A percentile compares a stretch with the other conserved stretches of the same genome.
Conservation (phyloP, 805 yeast species). For the Metschnikowia kunwiensis region DNA sequence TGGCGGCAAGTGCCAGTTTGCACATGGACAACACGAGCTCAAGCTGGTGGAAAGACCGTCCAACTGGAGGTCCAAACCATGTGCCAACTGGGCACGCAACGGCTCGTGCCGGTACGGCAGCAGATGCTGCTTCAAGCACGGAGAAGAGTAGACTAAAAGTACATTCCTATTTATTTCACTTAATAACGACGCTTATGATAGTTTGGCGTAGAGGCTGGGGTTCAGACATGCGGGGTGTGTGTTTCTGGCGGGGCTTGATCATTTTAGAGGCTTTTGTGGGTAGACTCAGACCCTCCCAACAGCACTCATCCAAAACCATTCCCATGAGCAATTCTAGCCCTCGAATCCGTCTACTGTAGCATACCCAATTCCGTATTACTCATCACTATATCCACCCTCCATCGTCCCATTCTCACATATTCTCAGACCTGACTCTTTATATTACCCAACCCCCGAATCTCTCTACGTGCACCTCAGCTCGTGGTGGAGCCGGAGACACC, state of each 20-base stretch:
- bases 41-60: constrained; percentile 69
- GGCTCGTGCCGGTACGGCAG: constrained; percentile 87
- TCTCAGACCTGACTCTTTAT: no score
- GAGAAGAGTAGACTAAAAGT: constrained; percentile 22
- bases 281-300: no score
- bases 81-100: constrained; percentile 79
- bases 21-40: constrained; percentile 80
- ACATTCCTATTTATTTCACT: constrained; percentile 3
- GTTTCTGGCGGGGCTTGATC: no score
- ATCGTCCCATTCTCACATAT: no score
- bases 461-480: constrained; percentile 38
- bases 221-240: no score
- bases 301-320: no score
- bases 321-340: no score
- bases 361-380: no score
- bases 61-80: constrained; percentile 88
- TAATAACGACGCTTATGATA: constrained; percentile 5
- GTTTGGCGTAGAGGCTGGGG: no score
- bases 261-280: no score
- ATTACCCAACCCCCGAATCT: not conserved
- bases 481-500: constrained; percentile 37
- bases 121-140: constrained; percentile 90
- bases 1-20: constrained; percentile 90
- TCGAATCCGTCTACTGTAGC: no score
- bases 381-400: no score